Evolutionary conservation across 495 filamentous ascomycete genomes (phyloP), one percentile per base, ranked within the genome.

Genomic region (Baudoinia panamericana): DNA sequence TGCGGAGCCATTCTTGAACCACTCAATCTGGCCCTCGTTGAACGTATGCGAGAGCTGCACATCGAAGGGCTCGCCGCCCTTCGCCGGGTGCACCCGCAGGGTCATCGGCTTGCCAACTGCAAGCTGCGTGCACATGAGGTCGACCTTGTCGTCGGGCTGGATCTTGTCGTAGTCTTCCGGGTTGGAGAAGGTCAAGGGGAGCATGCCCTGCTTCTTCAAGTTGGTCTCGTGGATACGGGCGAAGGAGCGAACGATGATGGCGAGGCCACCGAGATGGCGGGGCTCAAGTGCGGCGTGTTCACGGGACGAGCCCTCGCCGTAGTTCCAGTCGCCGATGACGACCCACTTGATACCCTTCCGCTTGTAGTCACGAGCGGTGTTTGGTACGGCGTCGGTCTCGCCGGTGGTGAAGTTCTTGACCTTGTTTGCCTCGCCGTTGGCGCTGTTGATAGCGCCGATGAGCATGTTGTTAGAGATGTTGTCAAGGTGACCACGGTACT

Each of bases 391-490:
- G 55, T 77, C 84, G 56, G 73, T 84, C 43, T 84, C 74, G 47
- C 77, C 82, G 46, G 72, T 93, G 52, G 80, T 80, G 61, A 70
- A 61, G 73, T 97, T 96, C 74, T 85, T 83, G 63, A 97, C 71
- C 72, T 88, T 95, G 78, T 97, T 97, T 51, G 88, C 90, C 72
- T 97, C 83, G 41, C 81, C 85, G 65, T 96, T 97, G 51, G 79
- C 88, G 46, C 74, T 71, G 67, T 96, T 97, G 69, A 84, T 82
- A 48, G 90, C 90, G 69, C 92, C 92, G 56, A 97, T 96, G 63
- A 97, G 67, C 87, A 96, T 94, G 76, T 97, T 97, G 78, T 96
- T 96, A 57, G 92, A 96, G 71, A 97, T 96, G 75, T 97, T 97
- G 73, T 97, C 92, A 60, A 97, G 73, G 63, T 97, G 90, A 34